A percentile compares a stretch with the other conserved stretches of the same genome.
Evolutionary conservation across 306 rosid species (phyloP).

Genomic region (Abrus pulchellus): DNA sequence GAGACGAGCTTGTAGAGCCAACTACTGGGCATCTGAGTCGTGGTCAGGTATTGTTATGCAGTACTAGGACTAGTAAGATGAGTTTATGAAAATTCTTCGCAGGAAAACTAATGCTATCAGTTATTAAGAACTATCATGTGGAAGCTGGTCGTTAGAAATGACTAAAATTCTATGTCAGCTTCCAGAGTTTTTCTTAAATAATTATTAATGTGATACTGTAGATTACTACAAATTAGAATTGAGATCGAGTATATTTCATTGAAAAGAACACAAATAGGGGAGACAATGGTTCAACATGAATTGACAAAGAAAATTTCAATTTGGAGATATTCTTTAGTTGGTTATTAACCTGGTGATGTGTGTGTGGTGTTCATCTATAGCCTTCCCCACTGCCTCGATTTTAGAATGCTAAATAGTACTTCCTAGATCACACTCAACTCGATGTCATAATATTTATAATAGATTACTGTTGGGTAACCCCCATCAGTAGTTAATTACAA

Average conservation of each 20-base stretch:
- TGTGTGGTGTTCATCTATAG: constrained; percentile 12
- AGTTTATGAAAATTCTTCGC: neutral
- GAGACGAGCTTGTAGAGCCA: constrained; percentile 94
- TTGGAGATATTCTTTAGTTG: constrained; percentile 21
- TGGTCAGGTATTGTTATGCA: constrained; percentile 77
- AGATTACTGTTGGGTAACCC: neutral
- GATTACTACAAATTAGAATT: neutral
- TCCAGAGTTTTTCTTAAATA: neutral
- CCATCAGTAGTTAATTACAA: no score
- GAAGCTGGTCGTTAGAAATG: constrained; percentile 28
- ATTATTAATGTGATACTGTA: constrained; percentile 1
- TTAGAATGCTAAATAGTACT: neutral
- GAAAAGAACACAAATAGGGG: constrained; percentile 12
- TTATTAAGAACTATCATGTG: constrained; percentile 27
- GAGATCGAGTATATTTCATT: neutral
- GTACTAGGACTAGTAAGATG: constrained; percentile 16
- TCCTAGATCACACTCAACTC: neutral
- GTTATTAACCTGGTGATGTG: neutral
- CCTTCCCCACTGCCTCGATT: neutral
- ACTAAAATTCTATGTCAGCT: constrained; percentile 20
- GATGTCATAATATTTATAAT: constrained; percentile 20
- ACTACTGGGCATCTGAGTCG: constrained; percentile 63
- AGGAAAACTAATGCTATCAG: constrained; percentile 3
- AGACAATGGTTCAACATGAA: neutral
- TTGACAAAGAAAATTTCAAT: neutral